A percentile compares a stretch with the other conserved stretches of the same genome.
phyloP scores from a whole-genome alignment of 441 rosid species.

The Eruca vesicaria region DNA sequence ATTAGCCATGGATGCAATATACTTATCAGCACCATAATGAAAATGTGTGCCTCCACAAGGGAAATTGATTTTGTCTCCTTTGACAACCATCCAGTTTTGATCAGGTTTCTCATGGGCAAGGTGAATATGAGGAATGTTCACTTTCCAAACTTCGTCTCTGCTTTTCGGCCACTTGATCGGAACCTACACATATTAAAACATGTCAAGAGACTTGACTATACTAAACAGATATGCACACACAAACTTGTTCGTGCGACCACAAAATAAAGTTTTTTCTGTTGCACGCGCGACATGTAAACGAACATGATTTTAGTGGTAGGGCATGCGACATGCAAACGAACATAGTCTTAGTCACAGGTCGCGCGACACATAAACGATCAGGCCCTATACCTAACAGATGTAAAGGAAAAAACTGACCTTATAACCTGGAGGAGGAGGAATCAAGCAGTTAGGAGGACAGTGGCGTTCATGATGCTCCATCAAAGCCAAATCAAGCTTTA shows the following conservation, averaged over 20 bases:
- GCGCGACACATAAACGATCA: too few relatives aligned
- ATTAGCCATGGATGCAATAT: slow-evolving; percentile 91
- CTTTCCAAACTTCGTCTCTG: slow-evolving; percentile 99
- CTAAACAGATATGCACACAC: too few relatives aligned
- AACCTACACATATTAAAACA: slow-evolving; percentile 46
- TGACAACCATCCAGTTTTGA: slow-evolving; percentile 99
- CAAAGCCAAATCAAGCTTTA: slow-evolving; percentile 89
- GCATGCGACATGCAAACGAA: too few relatives aligned
- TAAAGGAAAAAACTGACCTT: slow-evolving; percentile 45
- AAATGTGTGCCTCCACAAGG: slow-evolving; percentile 99
- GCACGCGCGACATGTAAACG: too few relatives aligned
- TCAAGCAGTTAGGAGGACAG: slow-evolving; percentile 96
- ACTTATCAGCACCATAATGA: slow-evolving; percentile 98
- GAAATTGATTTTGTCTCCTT: slow-evolving; percentile 85
- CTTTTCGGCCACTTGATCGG: slow-evolving; percentile 99
- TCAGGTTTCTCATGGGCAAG: slow-evolving; percentile 98
- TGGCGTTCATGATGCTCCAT: slow-evolving; percentile 99
- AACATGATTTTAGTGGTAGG: too few relatives aligned
- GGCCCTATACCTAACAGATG: neutral
- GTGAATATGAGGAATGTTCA: slow-evolving; percentile 97
- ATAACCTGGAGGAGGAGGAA: slow-evolving; percentile 97
- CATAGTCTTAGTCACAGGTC: too few relatives aligned
- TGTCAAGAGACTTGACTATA: neutral
- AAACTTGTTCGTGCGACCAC: too few relatives aligned
- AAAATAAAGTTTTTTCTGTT: too few relatives aligned